phyloP scores from a whole-genome alignment of 2,329 filamentous ascomycete genomes.

The Rugonectria rugulosa region DNA sequence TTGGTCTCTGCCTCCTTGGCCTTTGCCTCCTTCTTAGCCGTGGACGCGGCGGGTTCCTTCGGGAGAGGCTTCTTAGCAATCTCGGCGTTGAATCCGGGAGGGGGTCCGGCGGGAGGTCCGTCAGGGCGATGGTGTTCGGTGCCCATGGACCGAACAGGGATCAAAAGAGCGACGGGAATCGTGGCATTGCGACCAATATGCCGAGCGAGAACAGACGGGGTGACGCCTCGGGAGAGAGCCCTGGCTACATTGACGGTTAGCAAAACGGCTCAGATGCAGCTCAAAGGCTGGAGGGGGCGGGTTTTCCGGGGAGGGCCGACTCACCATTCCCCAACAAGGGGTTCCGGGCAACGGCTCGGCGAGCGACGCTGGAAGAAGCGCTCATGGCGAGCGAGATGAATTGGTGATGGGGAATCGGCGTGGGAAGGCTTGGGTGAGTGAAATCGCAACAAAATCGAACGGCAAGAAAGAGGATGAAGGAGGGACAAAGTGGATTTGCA shows the following conservation, averaged over 20 bases:
- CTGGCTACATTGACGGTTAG: slow-evolving; percentile 50
- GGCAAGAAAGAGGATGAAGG: slow-evolving; percentile 27
- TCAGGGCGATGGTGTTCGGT: slow-evolving; percentile 66
- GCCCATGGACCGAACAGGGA: slow-evolving; percentile 63
- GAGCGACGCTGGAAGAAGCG: slow-evolving; percentile 63
- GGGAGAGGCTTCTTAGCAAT: slow-evolving; percentile 85
- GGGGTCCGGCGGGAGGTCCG: slow-evolving; percentile 67
- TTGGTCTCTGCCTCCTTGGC: slow-evolving; percentile 29
- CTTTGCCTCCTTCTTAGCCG: slow-evolving; percentile 45
- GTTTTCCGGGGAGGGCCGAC: slow-evolving; percentile 28
- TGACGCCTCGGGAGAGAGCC: slow-evolving; percentile 55
- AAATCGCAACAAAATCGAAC: slow-evolving; percentile 16
- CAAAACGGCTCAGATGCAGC: slow-evolving; percentile 15
- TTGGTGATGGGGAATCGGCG: slow-evolving; percentile 18
- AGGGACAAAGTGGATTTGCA: slow-evolving; percentile 36
- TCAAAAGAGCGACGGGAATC: slow-evolving; percentile 61
- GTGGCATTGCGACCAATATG: slow-evolving; percentile 56
- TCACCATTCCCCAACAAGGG: slow-evolving; percentile 59
- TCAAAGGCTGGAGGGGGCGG: slow-evolving; percentile 12
- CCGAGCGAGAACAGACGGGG: slow-evolving; percentile 55
- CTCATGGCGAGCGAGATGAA: slow-evolving; percentile 54
- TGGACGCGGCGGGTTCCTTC: slow-evolving; percentile 55
- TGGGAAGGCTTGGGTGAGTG: slow-evolving; percentile 6
- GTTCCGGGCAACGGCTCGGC: slow-evolving; percentile 61
- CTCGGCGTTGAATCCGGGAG: slow-evolving; percentile 90